Evolutionary conservation across 139 green algal genomes (phyloP).

Genomic region (Tetraselmis striata): DNA sequence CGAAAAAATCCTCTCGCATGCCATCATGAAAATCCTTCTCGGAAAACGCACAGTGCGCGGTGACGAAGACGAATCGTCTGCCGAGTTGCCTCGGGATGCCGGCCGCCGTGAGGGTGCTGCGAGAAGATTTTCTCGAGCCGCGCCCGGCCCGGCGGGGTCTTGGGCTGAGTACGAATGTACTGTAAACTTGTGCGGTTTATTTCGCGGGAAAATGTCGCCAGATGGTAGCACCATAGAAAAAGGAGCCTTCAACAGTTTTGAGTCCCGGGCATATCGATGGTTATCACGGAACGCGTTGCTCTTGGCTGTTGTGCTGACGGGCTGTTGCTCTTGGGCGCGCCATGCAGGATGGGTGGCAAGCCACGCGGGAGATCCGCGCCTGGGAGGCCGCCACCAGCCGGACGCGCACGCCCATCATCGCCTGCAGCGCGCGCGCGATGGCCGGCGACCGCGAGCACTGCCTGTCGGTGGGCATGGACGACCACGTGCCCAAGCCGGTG

Average conservation of each 20-base stretch:
- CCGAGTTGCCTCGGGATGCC: too few species aligned
- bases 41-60: too few species aligned
- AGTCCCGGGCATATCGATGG: background rate
- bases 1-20: too few species aligned
- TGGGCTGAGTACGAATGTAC: too few species aligned
- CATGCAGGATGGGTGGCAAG: background rate
- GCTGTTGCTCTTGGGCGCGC: too few species aligned
- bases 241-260: background rate
- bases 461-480: background rate
- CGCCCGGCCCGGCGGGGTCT: background rate
- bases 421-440: background rate
- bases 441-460: background rate
- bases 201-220: background rate
- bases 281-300: too few species aligned
- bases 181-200: too few species aligned
- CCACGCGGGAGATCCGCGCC: background rate
- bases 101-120: too few species aligned
- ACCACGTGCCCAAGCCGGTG: background rate
- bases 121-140: too few species aligned
- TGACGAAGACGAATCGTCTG: too few species aligned
- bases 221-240: background rate
- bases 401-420: background rate
- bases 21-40: too few species aligned
- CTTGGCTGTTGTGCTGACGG: too few species aligned
- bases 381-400: background rate